Conservation (phyloP, 306 rosid species). For the Rubus idaeus region DNA sequence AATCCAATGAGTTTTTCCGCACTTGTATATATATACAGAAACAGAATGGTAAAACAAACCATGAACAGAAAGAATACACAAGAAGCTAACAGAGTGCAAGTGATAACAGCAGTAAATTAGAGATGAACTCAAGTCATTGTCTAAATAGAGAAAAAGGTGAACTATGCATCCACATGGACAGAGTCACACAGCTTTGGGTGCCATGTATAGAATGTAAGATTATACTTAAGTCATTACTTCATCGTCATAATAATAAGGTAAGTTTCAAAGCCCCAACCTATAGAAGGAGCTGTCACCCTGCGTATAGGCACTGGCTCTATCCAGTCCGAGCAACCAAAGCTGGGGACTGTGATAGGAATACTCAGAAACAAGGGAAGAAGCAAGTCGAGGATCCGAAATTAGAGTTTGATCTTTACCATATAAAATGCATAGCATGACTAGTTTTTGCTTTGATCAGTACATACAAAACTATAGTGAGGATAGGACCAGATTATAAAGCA, state of each 20-base stretch:
- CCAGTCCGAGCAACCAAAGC: not conserved
- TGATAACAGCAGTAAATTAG: not conserved
- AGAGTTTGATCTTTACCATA: not conserved
- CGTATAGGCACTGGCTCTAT: not conserved
- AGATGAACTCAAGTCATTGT: not conserved
- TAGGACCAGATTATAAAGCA: not conserved
- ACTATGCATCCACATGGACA: no score
- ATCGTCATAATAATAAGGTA: not conserved
- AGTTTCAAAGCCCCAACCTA: not conserved
- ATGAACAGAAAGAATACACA: not conserved
- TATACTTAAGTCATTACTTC: not conserved
- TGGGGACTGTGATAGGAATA: not conserved
- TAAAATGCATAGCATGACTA: not conserved
- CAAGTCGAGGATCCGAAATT: not conserved
- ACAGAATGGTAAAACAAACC: not conserved
- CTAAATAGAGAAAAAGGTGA: not conserved
- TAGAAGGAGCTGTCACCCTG: not conserved
- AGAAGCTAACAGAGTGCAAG: not conserved
- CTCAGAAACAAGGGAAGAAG: not conserved
- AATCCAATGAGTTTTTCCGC: not conserved
- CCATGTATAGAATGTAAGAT: not conserved
- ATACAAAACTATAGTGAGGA: not conserved
- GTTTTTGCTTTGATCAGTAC: not conserved
- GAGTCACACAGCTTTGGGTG: not conserved
- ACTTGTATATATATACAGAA: not conserved